Evolutionary conservation across 2,329 filamentous ascomycete genomes (phyloP).

Genomic region (Phoma sp.): DNA sequence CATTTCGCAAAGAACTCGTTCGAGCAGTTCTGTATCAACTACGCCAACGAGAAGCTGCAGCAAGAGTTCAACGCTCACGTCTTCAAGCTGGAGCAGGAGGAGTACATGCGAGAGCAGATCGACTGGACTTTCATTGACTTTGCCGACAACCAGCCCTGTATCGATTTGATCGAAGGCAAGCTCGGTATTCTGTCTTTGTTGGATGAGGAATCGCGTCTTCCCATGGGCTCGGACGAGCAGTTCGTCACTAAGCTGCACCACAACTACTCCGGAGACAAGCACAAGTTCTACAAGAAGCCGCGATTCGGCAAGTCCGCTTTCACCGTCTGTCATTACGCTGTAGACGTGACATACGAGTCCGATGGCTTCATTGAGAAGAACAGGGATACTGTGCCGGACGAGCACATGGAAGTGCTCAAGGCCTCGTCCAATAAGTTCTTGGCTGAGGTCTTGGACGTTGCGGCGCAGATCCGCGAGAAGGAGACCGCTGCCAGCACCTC

Average conservation of each 20-base stretch:
- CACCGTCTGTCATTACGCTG: slow-evolving; percentile 96
- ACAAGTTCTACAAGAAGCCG: slow-evolving; percentile 98
- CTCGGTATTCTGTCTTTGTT: slow-evolving; percentile 89
- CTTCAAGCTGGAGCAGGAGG: slow-evolving; percentile 98
- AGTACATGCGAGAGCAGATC: slow-evolving; percentile 94
- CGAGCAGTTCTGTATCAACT: slow-evolving; percentile 99
- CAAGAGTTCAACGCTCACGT: slow-evolving; percentile 99
- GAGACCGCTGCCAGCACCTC: slow-evolving; percentile 68
- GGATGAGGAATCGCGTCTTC: slow-evolving; percentile 94
- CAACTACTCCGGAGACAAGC: slow-evolving; percentile 88
- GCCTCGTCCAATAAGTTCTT: slow-evolving; percentile 87
- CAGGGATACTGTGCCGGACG: slow-evolving; percentile 95
- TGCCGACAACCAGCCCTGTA: slow-evolving; percentile 98
- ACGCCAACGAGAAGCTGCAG: slow-evolving; percentile 98
- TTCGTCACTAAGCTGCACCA: slow-evolving; percentile 96
- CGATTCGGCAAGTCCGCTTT: slow-evolving; percentile 97
- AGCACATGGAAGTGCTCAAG: slow-evolving; percentile 92
- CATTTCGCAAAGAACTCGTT: slow-evolving; percentile 99
- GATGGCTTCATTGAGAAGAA: slow-evolving; percentile 99
- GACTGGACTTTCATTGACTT: slow-evolving; percentile 99
- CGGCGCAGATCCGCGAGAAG: slow-evolving; percentile 87
- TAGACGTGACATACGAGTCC: slow-evolving; percentile 98
- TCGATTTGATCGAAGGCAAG: slow-evolving; percentile 97
- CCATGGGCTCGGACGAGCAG: slow-evolving; percentile 96
- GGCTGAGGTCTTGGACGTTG: slow-evolving; percentile 81